Evolutionary conservation across 768 basidiomycete genomes (phyloP).

Genomic region (Tremella yokohamensis): DNA sequence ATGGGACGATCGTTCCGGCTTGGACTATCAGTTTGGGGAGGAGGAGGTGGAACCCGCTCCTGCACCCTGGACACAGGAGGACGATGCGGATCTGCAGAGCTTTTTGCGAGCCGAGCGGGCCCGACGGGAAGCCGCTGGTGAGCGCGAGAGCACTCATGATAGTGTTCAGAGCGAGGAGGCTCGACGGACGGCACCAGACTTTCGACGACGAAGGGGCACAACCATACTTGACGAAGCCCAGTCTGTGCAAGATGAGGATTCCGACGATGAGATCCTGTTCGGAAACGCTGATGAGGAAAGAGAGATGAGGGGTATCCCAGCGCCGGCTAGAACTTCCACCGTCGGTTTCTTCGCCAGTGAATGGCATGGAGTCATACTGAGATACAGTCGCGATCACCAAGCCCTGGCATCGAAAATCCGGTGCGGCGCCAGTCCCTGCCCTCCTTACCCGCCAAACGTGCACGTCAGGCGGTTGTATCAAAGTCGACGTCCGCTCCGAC

Average conservation of each 20-base stretch:
- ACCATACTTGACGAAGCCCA: too few species aligned
- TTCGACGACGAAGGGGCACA: too few species aligned
- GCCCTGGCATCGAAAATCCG: not conserved
- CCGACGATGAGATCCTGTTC: slow-evolving; percentile 6
- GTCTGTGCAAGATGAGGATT: slow-evolving; percentile 2
- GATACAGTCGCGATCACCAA: not conserved
- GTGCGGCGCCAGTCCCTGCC: too few species aligned
- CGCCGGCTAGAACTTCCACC: not conserved
- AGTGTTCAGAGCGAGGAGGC: not conserved
- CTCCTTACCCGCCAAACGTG: too few species aligned
- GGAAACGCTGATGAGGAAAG: slow-evolving; percentile 12
- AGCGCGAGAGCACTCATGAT: not conserved
- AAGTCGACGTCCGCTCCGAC: not conserved
- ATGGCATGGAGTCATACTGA: too few species aligned
- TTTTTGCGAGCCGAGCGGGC: slow-evolving; percentile 29
- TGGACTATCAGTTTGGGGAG: slow-evolving; percentile 19
- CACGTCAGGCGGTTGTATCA: not conserved
- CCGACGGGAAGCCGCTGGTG: slow-evolving; percentile 5
- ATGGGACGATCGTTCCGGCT: slow-evolving; percentile 28
- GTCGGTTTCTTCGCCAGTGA: too few species aligned
- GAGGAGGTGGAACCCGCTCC: slow-evolving; percentile 1
- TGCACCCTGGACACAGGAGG: slow-evolving; percentile 25
- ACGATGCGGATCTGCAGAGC: slow-evolving; percentile 28
- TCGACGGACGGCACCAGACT: too few species aligned
- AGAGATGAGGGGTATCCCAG: slow-evolving; percentile 6